Base-by-base conservation (phyloP, 108 stramenopile genomes). In the Discostella stelligeroides region DNA sequence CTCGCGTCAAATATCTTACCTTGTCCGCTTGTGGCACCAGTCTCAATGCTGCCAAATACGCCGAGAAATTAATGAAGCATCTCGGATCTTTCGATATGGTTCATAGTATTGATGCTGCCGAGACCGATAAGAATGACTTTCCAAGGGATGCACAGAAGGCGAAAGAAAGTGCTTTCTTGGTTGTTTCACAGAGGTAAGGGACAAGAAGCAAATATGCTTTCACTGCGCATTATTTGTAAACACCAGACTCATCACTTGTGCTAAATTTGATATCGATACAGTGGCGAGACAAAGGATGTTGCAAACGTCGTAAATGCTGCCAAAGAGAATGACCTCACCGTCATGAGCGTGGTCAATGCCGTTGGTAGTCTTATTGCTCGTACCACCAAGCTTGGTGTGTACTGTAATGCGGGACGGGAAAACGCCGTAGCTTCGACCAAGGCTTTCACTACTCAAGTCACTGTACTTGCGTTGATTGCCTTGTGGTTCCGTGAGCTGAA, bases 351-450 rank as follows among this genome's bases (percentile, higher is more conserved):
- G 0, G 98, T 98, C 45, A 99, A 99, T 79, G 85, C 97, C 23
- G 98, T 99, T 8, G 98, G 99, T 11, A 95, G 92, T 57, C 79
- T 97, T 65, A 98, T 99, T 63, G 99, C 99, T 3, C 88, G 97
- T 20, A 95, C 85, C 11, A 97, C 98, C 5, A 98, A 98, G 60
- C 66, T 98, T 7, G 99, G 99, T 14, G 98, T 98, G 20, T 99
- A 98, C 81, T 97, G 98, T 68, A 97, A 99, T 80, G 98, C 98
- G 9, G 99, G 99, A 13, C 87, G 98, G 24, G 99, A 99, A 79
- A 97, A 97, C 57, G 98, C 98, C 14, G 99, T 99, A n/a, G 99
- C 99, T 1, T 97, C 96, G 57, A 99, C 99, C 46, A 99, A 99
- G 80, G 98, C 99, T 2, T 99, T 98, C 79, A 98, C 98, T 0